Conservation (phyloP, 2,329 filamentous ascomycete species). For the Colletotrichum paranaense region DNA sequence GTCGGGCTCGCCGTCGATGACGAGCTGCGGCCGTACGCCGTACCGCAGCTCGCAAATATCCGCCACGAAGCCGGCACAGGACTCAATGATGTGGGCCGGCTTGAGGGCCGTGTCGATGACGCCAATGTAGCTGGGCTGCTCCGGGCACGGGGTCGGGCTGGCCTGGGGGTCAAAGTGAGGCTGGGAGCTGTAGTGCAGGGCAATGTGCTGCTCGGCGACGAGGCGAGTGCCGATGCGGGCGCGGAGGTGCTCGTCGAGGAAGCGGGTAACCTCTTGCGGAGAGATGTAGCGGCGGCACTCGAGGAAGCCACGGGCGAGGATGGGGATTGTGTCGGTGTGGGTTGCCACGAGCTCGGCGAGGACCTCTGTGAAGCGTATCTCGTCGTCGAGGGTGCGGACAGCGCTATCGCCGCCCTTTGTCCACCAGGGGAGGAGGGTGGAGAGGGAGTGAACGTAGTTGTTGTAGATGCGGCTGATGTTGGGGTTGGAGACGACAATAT, state of each 20-base stretch:
- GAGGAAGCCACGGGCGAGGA: conserved; percentile 90
- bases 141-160: conserved; percentile 61
- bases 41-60: conserved; percentile 98
- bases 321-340: conserved; percentile 93
- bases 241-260: conserved; percentile 92
- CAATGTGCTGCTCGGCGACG: conserved; percentile 96
- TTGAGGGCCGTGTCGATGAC: conserved; percentile 93
- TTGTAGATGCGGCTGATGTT: conserved; percentile 95
- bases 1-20: conserved; percentile 86
- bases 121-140: conserved; percentile 81
- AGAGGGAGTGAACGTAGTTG: conserved; percentile 94
- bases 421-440: conserved; percentile 85
- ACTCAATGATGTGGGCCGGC: conserved; percentile 83
- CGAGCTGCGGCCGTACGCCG: conserved; percentile 82
- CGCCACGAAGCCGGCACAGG: conserved; percentile 89
- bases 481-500: conserved; percentile 98
- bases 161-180: conserved; percentile 73
- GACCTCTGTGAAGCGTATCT: conserved; percentile 90
- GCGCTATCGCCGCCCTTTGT: conserved; percentile 50
- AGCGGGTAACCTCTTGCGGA: conserved; percentile 84
- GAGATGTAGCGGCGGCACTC: conserved; percentile 93
- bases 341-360: conserved; percentile 96
- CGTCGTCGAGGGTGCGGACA: conserved; percentile 84
- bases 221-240: conserved; percentile 93
- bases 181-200: conserved; percentile 79